Conservation (phyloP, 768 basidiomycete genomes). For the Myochromella boudieri region DNA sequence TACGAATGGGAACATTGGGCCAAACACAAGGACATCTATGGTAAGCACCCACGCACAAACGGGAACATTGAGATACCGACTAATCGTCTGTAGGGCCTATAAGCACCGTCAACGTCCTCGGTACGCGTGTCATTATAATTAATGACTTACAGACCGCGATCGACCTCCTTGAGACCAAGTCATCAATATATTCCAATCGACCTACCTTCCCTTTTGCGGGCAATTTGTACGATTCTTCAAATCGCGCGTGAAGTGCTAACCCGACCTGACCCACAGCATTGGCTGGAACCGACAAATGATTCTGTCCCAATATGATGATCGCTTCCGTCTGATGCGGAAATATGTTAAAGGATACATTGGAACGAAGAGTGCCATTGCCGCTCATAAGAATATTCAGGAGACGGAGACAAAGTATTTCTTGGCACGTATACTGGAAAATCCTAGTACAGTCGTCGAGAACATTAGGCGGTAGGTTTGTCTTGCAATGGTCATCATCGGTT, state of each 20-base stretch:
- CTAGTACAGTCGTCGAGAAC: conserved; percentile 11
- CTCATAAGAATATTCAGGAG: conserved; percentile 12
- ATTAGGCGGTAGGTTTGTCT: conserved; percentile 10
- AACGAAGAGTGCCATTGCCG: conserved; percentile 12
- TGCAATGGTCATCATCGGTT: background rate
- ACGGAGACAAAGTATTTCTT: conserved; percentile 17
- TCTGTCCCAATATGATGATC: conserved; percentile 18
- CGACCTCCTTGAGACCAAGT: conserved; percentile 17
- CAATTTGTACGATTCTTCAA: conserved; percentile 11
- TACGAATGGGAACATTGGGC: conserved; percentile 20
- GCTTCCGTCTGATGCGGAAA: conserved; percentile 20
- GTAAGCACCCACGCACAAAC: background rate
- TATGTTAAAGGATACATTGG: conserved; percentile 17
- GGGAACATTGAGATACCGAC: background rate
- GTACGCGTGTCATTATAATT: conserved; percentile 17
- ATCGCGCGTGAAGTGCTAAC: too few relatives aligned
- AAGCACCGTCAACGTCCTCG: conserved; percentile 15
- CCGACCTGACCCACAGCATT: conserved; percentile 4
- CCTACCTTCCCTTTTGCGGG: conserved; percentile 18
- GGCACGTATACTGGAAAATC: conserved; percentile 13
- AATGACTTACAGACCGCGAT: conserved; percentile 18
- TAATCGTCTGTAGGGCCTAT: conserved; percentile 9
- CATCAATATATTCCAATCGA: conserved; percentile 18
- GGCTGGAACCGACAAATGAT: conserved; percentile 21
- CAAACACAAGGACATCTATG: conserved; percentile 17